These are phyloP conservation scores for Capsicum baccatum DNA, from an alignment of 257 asterid species.

Conservation along the genomic window DNA sequence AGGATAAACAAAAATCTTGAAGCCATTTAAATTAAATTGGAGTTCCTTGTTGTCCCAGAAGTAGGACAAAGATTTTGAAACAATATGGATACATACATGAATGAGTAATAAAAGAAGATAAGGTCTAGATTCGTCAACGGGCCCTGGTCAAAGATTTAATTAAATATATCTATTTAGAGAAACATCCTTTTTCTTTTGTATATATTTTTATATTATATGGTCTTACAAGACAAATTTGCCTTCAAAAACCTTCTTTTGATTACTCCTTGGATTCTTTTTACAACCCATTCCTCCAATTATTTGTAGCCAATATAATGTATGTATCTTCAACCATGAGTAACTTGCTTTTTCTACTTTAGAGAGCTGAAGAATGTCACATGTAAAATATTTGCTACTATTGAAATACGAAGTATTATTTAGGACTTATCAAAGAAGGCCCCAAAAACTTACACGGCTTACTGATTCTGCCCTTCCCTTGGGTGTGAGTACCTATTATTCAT, in stretches of 20 bases:
- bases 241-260: not conserved
- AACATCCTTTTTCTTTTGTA: not conserved
- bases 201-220: not conserved
- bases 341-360: not conserved
- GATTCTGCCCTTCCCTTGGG: no score
- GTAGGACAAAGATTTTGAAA: constrained; percentile 19
- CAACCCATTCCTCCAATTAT: constrained; percentile 23
- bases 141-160: not conserved
- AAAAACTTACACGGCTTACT: not conserved
- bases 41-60: not conserved
- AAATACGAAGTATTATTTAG: not conserved
- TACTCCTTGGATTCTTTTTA: constrained; percentile 12
- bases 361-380: not conserved
- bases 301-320: constrained; percentile 1
- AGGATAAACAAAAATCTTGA: not conserved
- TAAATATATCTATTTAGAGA: not conserved
- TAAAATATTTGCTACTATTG: not conserved
- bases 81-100: constrained; percentile 25
- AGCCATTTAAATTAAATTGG: not conserved
- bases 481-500: no score
- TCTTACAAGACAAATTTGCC: constrained; percentile 25
- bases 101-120: not conserved
- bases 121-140: constrained; percentile 29
- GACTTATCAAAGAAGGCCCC: not conserved
- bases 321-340: not conserved